Percentiles rank a stretch among this genome's conserved stretches.
Evolutionary conservation across 2,329 filamentous ascomycete species (phyloP).

Genomic region (Aspergillus oerlinghausenensis): DNA sequence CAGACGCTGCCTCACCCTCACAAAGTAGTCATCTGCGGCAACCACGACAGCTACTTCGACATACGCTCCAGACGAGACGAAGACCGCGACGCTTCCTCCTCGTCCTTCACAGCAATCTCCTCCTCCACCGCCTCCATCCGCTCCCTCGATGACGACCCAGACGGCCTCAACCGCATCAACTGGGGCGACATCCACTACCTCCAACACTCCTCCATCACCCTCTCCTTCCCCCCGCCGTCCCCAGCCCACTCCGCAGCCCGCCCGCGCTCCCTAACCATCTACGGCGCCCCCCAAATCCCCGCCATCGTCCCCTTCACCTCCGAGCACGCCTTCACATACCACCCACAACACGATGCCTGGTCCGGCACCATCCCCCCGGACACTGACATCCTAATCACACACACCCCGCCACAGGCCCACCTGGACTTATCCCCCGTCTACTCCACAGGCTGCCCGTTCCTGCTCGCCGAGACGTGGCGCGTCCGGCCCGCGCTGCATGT

Average conservation of each 20-base stretch:
- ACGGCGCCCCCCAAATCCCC: conserved; percentile 78
- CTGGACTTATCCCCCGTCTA: conserved; percentile 53
- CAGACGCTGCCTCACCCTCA: conserved; percentile 66
- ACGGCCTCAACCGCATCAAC: conserved; percentile 51
- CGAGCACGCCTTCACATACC: conserved; percentile 75
- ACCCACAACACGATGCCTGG: conserved; percentile 64
- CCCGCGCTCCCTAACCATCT: conserved; percentile 63
- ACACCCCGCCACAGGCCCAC: conserved; percentile 72
- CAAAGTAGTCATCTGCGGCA: conserved; percentile 80
- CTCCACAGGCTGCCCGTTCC: conserved; percentile 64
- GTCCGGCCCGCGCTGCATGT: conserved; percentile 72
- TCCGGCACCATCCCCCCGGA: conserved; percentile 63
- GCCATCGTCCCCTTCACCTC: conserved; percentile 59
- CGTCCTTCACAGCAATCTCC: conserved; percentile 27
- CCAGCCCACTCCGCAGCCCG: conserved; percentile 45
- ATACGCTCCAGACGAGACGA: conserved; percentile 53
- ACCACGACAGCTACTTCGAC: conserved; percentile 87
- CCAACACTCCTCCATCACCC: conserved; percentile 60
- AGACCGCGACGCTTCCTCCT: conserved; percentile 42
- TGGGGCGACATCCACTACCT: conserved; percentile 70
- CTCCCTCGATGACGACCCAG: conserved; percentile 38
- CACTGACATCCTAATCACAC: conserved; percentile 75
- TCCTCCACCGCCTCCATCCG: conserved; percentile 34
- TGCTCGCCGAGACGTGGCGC: conserved; percentile 69
- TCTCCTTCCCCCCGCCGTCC: conserved; percentile 52